Percentiles rank a stretch among this genome's conserved stretches.
These are phyloP conservation scores for Austroboletus festivus DNA, from an alignment of 768 basidiomycete genomes.

Conservation along the genomic window DNA sequence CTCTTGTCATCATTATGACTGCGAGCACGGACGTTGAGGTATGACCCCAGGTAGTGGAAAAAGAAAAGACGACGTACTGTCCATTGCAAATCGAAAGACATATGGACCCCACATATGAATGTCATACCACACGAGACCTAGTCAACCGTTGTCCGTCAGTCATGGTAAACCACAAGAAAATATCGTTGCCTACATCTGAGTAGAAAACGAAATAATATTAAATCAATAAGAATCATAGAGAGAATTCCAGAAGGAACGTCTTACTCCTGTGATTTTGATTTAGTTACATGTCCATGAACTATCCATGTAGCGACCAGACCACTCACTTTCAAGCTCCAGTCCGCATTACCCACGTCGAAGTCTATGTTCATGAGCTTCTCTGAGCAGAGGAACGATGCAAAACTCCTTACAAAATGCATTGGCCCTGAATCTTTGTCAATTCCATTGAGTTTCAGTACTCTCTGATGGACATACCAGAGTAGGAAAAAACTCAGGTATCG, in stretches of 20 bases:
- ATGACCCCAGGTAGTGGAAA: no score
- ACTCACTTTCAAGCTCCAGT: slow-evolving; percentile 13
- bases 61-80: slow-evolving; percentile 10
- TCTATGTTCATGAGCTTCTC: slow-evolving; percentile 6
- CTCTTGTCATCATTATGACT: slow-evolving; percentile 23
- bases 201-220: neutral
- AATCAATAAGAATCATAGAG: neutral
- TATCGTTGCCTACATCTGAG: slow-evolving; percentile 10
- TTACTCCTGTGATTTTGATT: slow-evolving; percentile 9
- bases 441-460: neutral
- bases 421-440: slow-evolving; percentile 4
- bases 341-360: neutral
- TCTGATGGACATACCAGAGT: slow-evolving; percentile 4
- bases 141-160: neutral
- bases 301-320: neutral
- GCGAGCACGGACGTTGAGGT: neutral
- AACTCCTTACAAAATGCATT: slow-evolving; percentile 9
- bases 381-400: neutral
- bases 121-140: slow-evolving; percentile 17
- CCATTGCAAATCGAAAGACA: slow-evolving; percentile 16
- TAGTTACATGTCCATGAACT: neutral
- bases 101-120: slow-evolving; percentile 14
- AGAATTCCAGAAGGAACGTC: neutral
- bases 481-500: slow-evolving; percentile 19
- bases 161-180: neutral